phyloP scores from a whole-genome alignment of 2,329 filamentous ascomycete species.

The Geoglossum cookeanum region DNA sequence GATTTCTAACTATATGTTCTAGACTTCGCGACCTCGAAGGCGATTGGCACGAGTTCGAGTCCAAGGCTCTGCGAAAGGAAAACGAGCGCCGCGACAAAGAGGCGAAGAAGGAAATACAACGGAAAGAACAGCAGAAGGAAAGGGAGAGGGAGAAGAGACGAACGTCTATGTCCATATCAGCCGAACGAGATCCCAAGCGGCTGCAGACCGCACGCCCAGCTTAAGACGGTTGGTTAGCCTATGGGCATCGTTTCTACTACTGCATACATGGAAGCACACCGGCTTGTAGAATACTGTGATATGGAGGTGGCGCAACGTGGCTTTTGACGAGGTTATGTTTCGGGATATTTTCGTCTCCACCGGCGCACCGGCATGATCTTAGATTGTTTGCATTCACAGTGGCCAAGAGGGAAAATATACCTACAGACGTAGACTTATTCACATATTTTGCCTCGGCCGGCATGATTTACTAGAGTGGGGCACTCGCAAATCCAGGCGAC shows the following conservation, averaged over 20 bases:
- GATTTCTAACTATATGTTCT: neutral
- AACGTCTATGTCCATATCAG: constrained; percentile 18
- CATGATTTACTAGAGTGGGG: no score
- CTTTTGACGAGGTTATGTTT: neutral
- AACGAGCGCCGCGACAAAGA: constrained; percentile 51
- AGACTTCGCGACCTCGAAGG: constrained; percentile 66
- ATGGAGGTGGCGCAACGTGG: neutral
- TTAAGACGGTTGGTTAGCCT: neutral
- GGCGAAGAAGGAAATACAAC: constrained; percentile 21
- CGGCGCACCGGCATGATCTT: neutral
- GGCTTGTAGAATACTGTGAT: neutral
- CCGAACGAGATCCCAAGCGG: constrained; percentile 22
- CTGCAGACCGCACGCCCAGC: neutral
- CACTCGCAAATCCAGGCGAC: no score
- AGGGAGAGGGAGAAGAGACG: constrained; percentile 27
- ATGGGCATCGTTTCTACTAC: neutral
- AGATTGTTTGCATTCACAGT: neutral
- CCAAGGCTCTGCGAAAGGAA: constrained; percentile 80
- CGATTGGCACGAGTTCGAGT: constrained; percentile 98
- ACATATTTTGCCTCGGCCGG: neutral
- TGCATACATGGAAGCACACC: neutral
- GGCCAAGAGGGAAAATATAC: neutral
- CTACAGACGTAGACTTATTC: neutral
- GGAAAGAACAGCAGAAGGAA: neutral
- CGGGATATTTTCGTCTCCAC: neutral